Conservation (phyloP, 345 rosid species). For the Mallotus nudiflorus region DNA sequence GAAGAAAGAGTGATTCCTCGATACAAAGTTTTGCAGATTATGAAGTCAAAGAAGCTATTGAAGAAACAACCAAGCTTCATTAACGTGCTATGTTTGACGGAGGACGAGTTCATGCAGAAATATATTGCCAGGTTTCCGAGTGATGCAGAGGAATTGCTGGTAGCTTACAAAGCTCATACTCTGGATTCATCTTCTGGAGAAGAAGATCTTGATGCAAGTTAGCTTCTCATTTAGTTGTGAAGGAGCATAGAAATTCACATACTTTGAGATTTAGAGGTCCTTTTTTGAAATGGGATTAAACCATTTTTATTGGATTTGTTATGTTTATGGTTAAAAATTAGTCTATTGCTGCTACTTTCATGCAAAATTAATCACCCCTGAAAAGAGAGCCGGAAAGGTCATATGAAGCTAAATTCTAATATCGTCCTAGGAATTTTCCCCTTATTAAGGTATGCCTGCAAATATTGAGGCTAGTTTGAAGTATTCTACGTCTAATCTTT, state of each 20-base stretch:
- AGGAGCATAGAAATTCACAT: background rate
- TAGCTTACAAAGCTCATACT: constrained; percentile 30
- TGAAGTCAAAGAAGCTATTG: constrained; percentile 32
- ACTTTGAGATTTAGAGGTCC: no score
- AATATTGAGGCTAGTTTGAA: no score
- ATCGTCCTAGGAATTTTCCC: no score
- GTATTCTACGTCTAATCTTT: no score
- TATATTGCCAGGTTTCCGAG: constrained; percentile 31
- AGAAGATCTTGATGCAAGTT: background rate
- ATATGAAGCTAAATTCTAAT: no score
- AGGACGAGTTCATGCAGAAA: constrained; percentile 30
- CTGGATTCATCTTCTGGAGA: constrained; percentile 8
- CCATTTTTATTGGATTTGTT: no score
- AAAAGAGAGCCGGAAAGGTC: no score
- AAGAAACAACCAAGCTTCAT: constrained; percentile 24
- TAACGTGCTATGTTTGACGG: constrained; percentile 2
- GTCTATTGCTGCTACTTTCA: no score
- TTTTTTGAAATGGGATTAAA: no score
- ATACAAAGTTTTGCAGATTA: constrained; percentile 31
- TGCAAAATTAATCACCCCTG: no score
- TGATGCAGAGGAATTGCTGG: constrained; percentile 33
- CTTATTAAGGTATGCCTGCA: no score
- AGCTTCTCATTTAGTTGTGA: constrained; percentile 1
- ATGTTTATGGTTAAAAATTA: no score
- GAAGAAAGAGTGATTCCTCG: constrained; percentile 42